These are phyloP conservation scores for Oryza brachyantha DNA, from an alignment of 176 grass and related monocot genomes.

Conservation along the genomic window DNA sequence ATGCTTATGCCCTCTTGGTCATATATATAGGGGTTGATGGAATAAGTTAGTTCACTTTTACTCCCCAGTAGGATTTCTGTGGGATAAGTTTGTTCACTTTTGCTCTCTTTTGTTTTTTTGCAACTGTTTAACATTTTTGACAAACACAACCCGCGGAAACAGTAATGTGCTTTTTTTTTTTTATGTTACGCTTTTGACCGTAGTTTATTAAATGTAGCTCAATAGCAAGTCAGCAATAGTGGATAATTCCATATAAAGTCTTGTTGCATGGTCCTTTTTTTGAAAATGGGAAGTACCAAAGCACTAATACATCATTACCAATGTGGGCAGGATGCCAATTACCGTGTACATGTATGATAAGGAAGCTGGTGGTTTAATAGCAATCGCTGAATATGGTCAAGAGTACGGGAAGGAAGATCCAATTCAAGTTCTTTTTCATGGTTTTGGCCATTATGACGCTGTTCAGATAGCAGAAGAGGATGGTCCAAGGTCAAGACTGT, in stretches of 20 bases:
- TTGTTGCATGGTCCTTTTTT: neutral
- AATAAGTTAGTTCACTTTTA: neutral
- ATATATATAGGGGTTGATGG: neutral
- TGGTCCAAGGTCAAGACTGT: slow-evolving; percentile 49
- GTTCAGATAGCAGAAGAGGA: slow-evolving; percentile 34
- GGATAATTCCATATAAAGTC: neutral
- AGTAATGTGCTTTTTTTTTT: neutral
- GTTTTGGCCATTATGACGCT: slow-evolving; percentile 76
- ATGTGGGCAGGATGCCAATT: slow-evolving; percentile 61
- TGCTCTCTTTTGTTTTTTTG: neutral
- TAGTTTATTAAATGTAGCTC: neutral
- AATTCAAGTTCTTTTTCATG: slow-evolving; percentile 69
- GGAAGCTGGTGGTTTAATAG: slow-evolving; percentile 54
- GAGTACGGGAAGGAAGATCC: slow-evolving; percentile 67
- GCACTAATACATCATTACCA: neutral
- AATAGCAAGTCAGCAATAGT: neutral
- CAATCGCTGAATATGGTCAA: slow-evolving; percentile 70
- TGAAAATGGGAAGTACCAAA: neutral
- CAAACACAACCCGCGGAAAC: neutral
- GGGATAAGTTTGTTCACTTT: neutral
- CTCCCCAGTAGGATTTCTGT: neutral
- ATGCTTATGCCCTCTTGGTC: neutral
- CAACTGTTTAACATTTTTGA: neutral
- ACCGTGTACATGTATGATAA: slow-evolving; percentile 65
- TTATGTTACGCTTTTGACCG: neutral